A percentile compares a stretch with the other conserved stretches of the same genome.
These are phyloP conservation scores for Carex myosuroides DNA, from an alignment of 176 grass and related monocot species.

Conservation along the genomic window DNA sequence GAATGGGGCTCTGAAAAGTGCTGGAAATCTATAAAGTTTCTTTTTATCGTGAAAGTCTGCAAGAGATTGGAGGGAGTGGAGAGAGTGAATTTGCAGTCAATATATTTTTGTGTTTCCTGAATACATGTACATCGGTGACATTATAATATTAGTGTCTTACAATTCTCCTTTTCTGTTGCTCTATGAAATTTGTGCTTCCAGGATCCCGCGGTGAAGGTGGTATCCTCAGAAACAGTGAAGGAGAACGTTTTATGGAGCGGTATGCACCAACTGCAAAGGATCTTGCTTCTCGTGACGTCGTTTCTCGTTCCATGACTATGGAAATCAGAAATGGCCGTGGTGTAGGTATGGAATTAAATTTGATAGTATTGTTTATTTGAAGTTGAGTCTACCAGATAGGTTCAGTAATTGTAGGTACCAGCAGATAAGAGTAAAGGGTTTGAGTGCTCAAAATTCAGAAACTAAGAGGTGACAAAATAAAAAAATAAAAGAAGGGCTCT, in stretches of 20 bases:
- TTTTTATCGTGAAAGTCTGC: background rate
- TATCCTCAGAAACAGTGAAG: conserved; percentile 83
- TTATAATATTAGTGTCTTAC: conserved; percentile 4
- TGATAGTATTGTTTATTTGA: background rate
- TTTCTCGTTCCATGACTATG: conserved; percentile 83
- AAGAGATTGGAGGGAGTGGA: background rate
- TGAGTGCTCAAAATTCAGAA: background rate
- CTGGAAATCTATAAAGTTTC: background rate
- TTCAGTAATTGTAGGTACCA: background rate
- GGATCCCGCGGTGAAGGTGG: conserved; percentile 88
- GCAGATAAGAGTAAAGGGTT: background rate
- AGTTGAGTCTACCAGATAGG: conserved; percentile 1
- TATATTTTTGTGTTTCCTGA: background rate
- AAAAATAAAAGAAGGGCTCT: background rate
- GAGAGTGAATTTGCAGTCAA: background rate
- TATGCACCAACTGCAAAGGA: conserved; percentile 72
- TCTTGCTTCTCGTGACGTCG: conserved; percentile 76
- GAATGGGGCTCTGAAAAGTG: background rate
- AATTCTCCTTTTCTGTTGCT: background rate
- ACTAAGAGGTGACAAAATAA: background rate
- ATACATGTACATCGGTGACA: background rate
- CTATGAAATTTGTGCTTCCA: conserved; percentile 12
- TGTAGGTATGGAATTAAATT: conserved; percentile 32
- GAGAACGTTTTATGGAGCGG: conserved; percentile 80
- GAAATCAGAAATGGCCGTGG: conserved; percentile 75